Conservation (phyloP, 305 asterid genomes). For the Solanum hybrid region DNA sequence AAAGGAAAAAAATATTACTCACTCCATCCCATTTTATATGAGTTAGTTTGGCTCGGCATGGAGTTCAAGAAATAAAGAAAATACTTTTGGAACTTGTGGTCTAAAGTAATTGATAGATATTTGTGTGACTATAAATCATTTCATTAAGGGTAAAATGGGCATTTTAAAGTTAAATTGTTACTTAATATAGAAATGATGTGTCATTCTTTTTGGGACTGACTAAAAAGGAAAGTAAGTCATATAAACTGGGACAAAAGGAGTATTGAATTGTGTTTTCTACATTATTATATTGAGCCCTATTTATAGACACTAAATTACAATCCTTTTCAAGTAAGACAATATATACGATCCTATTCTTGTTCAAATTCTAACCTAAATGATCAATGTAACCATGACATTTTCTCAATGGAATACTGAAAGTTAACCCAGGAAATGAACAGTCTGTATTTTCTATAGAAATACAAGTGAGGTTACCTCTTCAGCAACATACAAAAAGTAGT, state of each 20-base stretch:
- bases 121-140: neutral
- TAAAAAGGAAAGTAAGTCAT: neutral
- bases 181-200: neutral
- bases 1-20: neutral
- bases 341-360: neutral
- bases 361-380: neutral
- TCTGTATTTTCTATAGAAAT: neutral
- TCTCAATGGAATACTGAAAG: neutral
- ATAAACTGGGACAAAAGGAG: neutral
- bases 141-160: neutral
- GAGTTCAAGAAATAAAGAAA: neutral
- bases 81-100: neutral
- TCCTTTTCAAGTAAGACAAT: neutral
- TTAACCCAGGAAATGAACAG: neutral
- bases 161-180: too few species aligned
- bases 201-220: neutral
- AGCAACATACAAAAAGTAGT: conserved; percentile 82
- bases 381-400: neutral
- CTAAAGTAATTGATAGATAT: neutral
- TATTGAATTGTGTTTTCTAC: neutral
- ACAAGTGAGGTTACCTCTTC: conserved; percentile 61
- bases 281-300: neutral
- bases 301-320: neutral
- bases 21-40: neutral
- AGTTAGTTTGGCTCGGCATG: neutral